Percentiles rank a stretch among this genome's conserved stretches.
These are phyloP conservation scores for Bacidia gigantensis DNA, from an alignment of 495 filamentous ascomycete genomes.

Conservation along the genomic window DNA sequence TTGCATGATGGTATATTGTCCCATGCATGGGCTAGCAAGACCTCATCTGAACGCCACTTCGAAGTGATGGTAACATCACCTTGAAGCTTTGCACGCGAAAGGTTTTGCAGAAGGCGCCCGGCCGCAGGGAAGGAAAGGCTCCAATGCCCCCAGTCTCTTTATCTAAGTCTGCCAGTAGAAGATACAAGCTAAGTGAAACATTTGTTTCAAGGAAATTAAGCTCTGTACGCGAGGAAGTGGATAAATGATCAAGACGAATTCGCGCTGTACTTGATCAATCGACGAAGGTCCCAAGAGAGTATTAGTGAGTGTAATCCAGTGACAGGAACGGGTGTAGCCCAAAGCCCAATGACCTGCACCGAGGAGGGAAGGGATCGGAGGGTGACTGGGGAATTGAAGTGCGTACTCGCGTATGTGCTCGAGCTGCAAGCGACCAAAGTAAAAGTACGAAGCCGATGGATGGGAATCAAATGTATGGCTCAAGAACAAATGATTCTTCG, in stretches of 20 bases:
- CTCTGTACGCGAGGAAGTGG: not conserved
- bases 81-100: too few relatives aligned
- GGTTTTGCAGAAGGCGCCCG: too few relatives aligned
- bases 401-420: not conserved
- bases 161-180: not conserved
- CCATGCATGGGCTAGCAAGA: not conserved
- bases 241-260: not conserved
- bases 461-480: not conserved
- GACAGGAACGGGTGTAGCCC: not conserved
- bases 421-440: conserved; percentile 5
- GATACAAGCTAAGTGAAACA: not conserved
- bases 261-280: not conserved
- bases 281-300: not conserved
- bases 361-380: not conserved
- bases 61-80: too few relatives aligned
- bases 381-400: not conserved
- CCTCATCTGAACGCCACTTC: too few relatives aligned
- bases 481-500: not conserved
- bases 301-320: not conserved
- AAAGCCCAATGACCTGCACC: not conserved
- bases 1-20: conserved; percentile 9
- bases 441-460: not conserved
- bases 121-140: not conserved
- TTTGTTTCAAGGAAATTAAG: not conserved
- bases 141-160: not conserved